Evolutionary conservation across 129 eudicot genomes (phyloP), one percentile per base, ranked within the genome.

Genomic region (Lactuca sativa): DNA sequence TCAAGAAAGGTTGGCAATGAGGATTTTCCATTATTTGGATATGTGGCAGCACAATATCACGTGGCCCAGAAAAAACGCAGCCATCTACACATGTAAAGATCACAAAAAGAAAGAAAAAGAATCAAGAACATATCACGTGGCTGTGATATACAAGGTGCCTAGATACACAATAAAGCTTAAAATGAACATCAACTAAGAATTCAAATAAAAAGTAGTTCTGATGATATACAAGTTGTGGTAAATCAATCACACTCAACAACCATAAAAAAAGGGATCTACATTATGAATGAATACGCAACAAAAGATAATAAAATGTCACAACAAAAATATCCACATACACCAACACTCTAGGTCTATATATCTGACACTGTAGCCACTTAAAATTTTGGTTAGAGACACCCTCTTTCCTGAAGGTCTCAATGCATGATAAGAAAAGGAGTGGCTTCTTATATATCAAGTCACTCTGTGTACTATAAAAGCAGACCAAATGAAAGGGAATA

Each of bases 11-110:
- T 41, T 58, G 68, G 77, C 69, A 58, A 78, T 44, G 53, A 59
- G 59, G 37, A 17, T 53, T 56, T 56, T 78, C 54, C 58, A 62
- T 54, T 36, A 59, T 44, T 59, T 78, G 65, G 56, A 36, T 21
- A 44, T 47, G 62, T 66, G 74, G 77, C 37, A 58, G 66, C 72
- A 77, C 77, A 69, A 82, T 59, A 13, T 81, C 80, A 62, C 56
- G 71, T 71, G 78, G 73, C 62, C 62, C 66, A 71, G 73, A 57
- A 75, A 59, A 71, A 71, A 80, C 41, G 64, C 74, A 77, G 76
- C 76, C 81, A 83, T 83, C 81, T 82, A 78, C 83, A 82, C 74
- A 75, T 74, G 72, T 66, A 70, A 74, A 83, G 53, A 76, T 66
- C 72, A 76, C 34, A 58, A 71, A 71, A 60, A 62, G 15, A 44